Evolutionary conservation across 768 basidiomycete genomes (phyloP).

Genomic region (Sporobolomyces pararoseus): DNA sequence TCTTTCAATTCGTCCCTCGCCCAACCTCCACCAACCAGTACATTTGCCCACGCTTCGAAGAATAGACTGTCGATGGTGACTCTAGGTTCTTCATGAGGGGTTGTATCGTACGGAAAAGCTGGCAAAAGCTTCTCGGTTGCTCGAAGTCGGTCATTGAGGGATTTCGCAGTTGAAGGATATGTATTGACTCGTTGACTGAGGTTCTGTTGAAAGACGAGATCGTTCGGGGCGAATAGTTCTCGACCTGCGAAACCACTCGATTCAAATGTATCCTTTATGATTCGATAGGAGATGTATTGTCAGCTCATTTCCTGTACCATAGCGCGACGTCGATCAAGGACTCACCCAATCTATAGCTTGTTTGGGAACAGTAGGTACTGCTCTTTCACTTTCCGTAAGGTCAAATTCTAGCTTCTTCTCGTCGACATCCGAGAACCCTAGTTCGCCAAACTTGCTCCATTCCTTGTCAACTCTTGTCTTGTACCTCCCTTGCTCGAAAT

Average conservation of each 20-base stretch:
- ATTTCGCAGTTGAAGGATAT: slow-evolving; percentile 50
- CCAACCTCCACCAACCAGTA: slow-evolving; percentile 45
- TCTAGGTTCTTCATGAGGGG: slow-evolving; percentile 61
- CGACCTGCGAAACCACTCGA: slow-evolving; percentile 42
- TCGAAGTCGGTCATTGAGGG: slow-evolving; percentile 18
- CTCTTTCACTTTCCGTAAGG: slow-evolving; percentile 78
- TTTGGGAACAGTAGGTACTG: slow-evolving; percentile 52
- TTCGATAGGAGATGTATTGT: too few relatives aligned
- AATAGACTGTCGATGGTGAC: slow-evolving; percentile 73
- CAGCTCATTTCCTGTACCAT: neutral
- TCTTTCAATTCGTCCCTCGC: slow-evolving; percentile 45
- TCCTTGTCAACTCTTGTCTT: slow-evolving; percentile 54
- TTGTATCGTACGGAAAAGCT: slow-evolving; percentile 88
- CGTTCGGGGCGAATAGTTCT: slow-evolving; percentile 37
- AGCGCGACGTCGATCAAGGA: neutral
- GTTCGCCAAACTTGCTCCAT: slow-evolving; percentile 73
- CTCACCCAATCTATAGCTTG: slow-evolving; percentile 45
- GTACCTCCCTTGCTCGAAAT: slow-evolving; percentile 37
- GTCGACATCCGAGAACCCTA: slow-evolving; percentile 53
- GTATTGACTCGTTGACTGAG: slow-evolving; percentile 60
- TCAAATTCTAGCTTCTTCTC: slow-evolving; percentile 86
- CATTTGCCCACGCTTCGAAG: slow-evolving; percentile 62
- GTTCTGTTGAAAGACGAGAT: slow-evolving; percentile 67
- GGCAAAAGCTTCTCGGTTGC: slow-evolving; percentile 55
- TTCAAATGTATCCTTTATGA: slow-evolving; percentile 34